Conservation (phyloP, 2,329 filamentous ascomycete species). For the Coniochaeta sp. region DNA sequence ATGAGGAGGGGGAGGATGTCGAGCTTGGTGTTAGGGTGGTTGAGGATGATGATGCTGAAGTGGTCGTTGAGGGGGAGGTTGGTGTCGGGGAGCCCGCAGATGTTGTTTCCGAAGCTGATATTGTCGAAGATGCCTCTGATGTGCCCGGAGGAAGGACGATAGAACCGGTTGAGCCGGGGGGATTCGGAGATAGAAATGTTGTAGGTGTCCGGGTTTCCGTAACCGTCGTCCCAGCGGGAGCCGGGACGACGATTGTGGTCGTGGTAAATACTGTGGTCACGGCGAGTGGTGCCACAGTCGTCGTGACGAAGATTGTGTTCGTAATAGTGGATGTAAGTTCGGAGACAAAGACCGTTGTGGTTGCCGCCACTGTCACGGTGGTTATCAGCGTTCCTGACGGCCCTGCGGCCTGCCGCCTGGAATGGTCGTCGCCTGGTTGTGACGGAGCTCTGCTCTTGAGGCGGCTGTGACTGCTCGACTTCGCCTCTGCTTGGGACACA, state of each 20-base stretch:
- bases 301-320: constrained; percentile 10
- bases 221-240: background rate
- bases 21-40: background rate
- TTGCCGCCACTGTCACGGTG: constrained; percentile 4
- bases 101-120: background rate
- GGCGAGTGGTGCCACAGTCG: constrained; percentile 8
- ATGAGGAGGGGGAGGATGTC: background rate
- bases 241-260: background rate
- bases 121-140: background rate
- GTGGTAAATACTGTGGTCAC: constrained; percentile 10
- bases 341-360: constrained; percentile 7
- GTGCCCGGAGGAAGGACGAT: background rate
- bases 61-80: background rate
- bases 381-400: background rate
- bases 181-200: background rate
- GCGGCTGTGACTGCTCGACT: background rate
- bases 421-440: background rate
- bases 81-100: background rate
- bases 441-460: background rate
- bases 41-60: background rate
- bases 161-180: background rate
- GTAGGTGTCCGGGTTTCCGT: background rate
- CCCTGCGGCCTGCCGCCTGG: background rate
- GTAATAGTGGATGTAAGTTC: constrained; percentile 2
- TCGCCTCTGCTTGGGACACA: no score